These are phyloP conservation scores for Orbilia ellipsospora DNA, from an alignment of 2,329 filamentous ascomycete species.

Conservation along the genomic window DNA sequence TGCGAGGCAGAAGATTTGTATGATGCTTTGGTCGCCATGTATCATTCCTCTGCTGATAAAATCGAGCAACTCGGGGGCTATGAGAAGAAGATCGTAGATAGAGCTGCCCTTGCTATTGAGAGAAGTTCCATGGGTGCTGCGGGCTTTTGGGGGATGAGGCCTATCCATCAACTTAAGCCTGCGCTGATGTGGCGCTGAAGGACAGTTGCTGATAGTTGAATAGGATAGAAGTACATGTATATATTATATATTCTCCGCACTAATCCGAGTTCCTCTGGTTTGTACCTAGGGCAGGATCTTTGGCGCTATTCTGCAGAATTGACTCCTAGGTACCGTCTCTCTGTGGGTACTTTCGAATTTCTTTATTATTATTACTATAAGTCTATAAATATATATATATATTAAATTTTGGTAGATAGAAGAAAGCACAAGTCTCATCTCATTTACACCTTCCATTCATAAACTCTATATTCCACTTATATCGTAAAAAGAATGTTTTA, in stretches of 20 bases:
- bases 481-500: too few relatives aligned
- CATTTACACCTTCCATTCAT: too few relatives aligned
- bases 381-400: too few relatives aligned
- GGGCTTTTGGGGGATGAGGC: constrained; percentile 33
- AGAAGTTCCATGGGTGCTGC: constrained; percentile 14
- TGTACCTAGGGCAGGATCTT: too few relatives aligned
- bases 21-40: constrained; percentile 22
- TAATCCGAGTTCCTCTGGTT: not conserved
- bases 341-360: too few relatives aligned
- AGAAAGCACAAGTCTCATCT: too few relatives aligned
- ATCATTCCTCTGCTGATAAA: not conserved
- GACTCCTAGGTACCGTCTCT: too few relatives aligned
- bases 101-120: constrained; percentile 14
- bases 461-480: too few relatives aligned
- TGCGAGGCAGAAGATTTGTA: constrained; percentile 27
- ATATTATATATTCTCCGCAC: not conserved
- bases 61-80: constrained; percentile 7
- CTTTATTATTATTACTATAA: too few relatives aligned
- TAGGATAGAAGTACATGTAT: not conserved
- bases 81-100: constrained; percentile 10
- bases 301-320: too few relatives aligned
- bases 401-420: too few relatives aligned
- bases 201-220: not conserved
- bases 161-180: constrained; percentile 12
- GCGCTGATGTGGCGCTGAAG: constrained; percentile 20